Evolutionary conservation across 441 rosid genomes (phyloP), one percentile per base, ranked within the genome.

Genomic region (Croton laevigatus): DNA sequence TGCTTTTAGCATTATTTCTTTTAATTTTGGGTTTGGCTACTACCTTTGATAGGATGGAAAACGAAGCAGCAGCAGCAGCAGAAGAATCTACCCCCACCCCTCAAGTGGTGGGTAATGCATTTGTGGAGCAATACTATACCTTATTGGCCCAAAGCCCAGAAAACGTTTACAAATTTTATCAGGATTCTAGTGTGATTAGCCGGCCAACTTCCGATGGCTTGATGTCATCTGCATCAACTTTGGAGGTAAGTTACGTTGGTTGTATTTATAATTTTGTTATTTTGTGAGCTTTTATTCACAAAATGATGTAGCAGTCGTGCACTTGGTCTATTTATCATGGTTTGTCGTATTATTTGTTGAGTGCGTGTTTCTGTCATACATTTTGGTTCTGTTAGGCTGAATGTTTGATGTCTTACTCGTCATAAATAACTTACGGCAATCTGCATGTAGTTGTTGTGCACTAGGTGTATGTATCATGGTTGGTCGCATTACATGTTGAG

Each of bases 151-250:
- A 36, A 32, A 40, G 64, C 10, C 76, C 83, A 14, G 76, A 76
- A 51, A 1, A 12, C 0, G 83, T 79, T 16, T 77, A 81, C 69
- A 77, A 67, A 36, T 83, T 83, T 71, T 83, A 81, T 61, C 80
- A 81, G 11, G 74, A 83, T 45, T 23, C 65, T 0, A 81, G 87
- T 71, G 65, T 61, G 38, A 74, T 83, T 44, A 67, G 81, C 74
- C 52, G 85, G 65, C 79, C 79, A 16, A 72, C 19, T 22, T 45
- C 63, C 0, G 80, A 80, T 61, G 78, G 78, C 19, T 20, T 40
- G 3, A 42, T 76, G 71, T 46, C 63, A 17, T 55, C 75, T 10
- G 68, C 61, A 6, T 55, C 78, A 44, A 80, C 80, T 55, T 55
- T 80, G 66, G 73, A 66, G 7, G 82, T 79, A 53, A 70, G 75